Evolutionary conservation across 2,329 filamentous ascomycete genomes (phyloP).

Genomic region (Aspergillus brasiliensis): DNA sequence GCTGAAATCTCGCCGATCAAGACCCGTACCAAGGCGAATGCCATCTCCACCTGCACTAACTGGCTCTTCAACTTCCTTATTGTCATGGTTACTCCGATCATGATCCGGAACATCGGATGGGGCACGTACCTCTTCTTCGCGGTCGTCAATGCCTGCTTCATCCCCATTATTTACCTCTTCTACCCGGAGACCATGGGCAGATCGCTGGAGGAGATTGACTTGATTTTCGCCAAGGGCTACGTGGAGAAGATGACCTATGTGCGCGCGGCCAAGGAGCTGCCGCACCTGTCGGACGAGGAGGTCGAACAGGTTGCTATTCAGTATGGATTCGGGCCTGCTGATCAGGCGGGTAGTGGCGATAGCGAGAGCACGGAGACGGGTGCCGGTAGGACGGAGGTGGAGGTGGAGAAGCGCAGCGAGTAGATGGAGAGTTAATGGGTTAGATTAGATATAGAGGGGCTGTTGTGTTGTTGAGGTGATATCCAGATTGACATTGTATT

Average conservation of each 20-base stretch:
- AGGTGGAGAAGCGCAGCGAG: no score
- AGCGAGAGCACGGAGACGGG: not conserved
- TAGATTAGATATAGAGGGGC: no score
- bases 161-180: slow-evolving; percentile 55
- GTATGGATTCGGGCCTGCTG: not conserved
- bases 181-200: slow-evolving; percentile 51
- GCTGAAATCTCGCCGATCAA: slow-evolving; percentile 56
- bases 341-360: not conserved
- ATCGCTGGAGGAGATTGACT: slow-evolving; percentile 45
- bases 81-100: slow-evolving; percentile 51
- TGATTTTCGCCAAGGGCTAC: slow-evolving; percentile 44
- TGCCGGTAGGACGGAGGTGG: no score
- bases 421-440: no score
- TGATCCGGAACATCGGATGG: slow-evolving; percentile 37
- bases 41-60: slow-evolving; percentile 54
- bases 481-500: no score
- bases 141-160: slow-evolving; percentile 42
- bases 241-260: slow-evolving; percentile 30
- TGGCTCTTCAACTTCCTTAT: slow-evolving; percentile 58
- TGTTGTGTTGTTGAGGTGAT: no score
- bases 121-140: slow-evolving; percentile 47
- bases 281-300: not conserved
- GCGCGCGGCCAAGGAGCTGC: not conserved
- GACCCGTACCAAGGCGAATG: slow-evolving; percentile 55
- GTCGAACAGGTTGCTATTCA: not conserved